Conservation (phyloP, 768 basidiomycete species). For the Tulasnella sp. region DNA sequence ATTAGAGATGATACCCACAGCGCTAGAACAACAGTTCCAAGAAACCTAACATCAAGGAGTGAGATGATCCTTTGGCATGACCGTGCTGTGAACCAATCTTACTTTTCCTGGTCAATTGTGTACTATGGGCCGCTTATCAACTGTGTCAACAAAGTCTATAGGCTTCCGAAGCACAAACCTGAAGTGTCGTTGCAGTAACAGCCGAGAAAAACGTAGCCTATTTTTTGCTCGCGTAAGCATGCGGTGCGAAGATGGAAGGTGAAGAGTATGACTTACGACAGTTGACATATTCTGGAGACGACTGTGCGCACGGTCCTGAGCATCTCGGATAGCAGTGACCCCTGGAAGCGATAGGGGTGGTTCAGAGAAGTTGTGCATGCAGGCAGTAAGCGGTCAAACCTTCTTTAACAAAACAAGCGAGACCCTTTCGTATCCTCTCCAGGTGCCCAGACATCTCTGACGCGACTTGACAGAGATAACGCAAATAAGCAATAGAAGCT, state of each 20-base stretch:
- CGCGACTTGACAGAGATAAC: background rate
- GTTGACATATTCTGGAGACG: slow-evolving; percentile 27
- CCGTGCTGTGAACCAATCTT: too few species aligned
- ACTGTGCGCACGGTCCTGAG: slow-evolving; percentile 20
- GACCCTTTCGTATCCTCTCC: background rate
- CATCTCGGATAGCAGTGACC: background rate
- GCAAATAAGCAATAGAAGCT: background rate
- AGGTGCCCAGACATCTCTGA: background rate
- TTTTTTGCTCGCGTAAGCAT: background rate
- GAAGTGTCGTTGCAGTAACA: slow-evolving; percentile 23
- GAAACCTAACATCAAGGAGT: background rate
- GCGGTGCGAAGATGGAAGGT: background rate
- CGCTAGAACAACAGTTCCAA: slow-evolving; percentile 15
- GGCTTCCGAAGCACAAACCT: background rate
- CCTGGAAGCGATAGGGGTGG: background rate
- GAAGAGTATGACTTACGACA: slow-evolving; percentile 10
- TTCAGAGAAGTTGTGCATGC: background rate
- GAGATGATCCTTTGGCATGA: background rate
- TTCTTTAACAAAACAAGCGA: background rate
- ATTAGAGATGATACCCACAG: slow-evolving; percentile 27
- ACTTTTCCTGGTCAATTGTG: background rate
- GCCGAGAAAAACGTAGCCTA: slow-evolving; percentile 27
- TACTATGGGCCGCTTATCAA: background rate
- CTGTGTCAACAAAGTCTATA: background rate
- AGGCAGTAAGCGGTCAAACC: background rate